These are phyloP conservation scores for Pholiota microspora DNA, from an alignment of 768 basidiomycete genomes.

Conservation along the genomic window DNA sequence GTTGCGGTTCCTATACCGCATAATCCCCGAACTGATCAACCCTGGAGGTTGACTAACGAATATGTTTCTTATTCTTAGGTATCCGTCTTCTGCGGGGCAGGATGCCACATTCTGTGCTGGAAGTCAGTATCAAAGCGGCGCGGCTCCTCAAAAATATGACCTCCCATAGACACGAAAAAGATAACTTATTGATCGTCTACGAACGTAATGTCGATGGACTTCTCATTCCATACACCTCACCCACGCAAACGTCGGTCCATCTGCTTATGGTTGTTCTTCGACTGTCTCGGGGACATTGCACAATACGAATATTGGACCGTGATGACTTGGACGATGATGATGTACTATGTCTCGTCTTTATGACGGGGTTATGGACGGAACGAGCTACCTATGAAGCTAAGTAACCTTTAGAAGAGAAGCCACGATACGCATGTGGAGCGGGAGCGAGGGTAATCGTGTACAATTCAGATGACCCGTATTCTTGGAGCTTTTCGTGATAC, in stretches of 20 bases:
- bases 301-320: not conserved
- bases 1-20: not conserved
- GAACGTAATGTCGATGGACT: not conserved
- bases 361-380: not conserved
- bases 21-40: not conserved
- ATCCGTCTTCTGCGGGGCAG: conserved; percentile 32
- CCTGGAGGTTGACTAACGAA: not conserved
- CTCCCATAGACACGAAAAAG: not conserved
- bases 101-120: conserved; percentile 30
- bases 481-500: not conserved
- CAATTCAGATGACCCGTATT: not conserved
- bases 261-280: not conserved
- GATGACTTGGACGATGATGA: not conserved
- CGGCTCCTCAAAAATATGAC: conserved; percentile 22
- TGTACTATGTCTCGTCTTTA: not conserved
- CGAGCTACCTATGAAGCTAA: not conserved
- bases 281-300: not conserved
- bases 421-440: not conserved
- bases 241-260: not conserved
- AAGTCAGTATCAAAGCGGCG: conserved; percentile 29
- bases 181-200: not conserved
- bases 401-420: not conserved
- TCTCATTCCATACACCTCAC: not conserved
- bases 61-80: conserved; percentile 19
- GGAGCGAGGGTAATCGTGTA: not conserved